These are phyloP conservation scores for Starmerella stellata DNA, from an alignment of 805 yeast species.

Conservation along the genomic window DNA sequence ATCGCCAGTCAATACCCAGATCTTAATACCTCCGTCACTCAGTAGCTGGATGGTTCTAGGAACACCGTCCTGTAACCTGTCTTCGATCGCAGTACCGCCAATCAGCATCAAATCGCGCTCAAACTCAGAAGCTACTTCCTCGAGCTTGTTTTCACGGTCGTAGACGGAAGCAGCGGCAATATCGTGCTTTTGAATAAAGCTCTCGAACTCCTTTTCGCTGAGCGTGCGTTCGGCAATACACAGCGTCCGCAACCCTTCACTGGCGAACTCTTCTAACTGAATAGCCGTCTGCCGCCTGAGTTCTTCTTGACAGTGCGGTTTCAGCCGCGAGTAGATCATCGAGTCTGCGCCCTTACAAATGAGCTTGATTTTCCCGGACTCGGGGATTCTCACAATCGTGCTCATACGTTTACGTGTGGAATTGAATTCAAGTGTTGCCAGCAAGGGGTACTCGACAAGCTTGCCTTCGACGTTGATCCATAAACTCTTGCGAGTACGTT, in stretches of 20 bases:
- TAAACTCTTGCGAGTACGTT: slow-evolving; percentile 36
- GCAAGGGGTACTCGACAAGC: slow-evolving; percentile 31
- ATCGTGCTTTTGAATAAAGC: slow-evolving; percentile 40
- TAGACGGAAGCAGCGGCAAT: slow-evolving; percentile 43
- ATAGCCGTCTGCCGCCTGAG: slow-evolving; percentile 44
- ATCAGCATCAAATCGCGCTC: slow-evolving; percentile 41
- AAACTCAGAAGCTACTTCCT: slow-evolving; percentile 39
- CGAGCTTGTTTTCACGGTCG: slow-evolving; percentile 45
- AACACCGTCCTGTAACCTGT: slow-evolving; percentile 61
- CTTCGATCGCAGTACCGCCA: slow-evolving; percentile 78
- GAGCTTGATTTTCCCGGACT: slow-evolving; percentile 27
- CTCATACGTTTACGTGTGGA: slow-evolving; percentile 71
- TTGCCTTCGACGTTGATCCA: slow-evolving; percentile 32
- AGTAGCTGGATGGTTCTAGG: slow-evolving; percentile 55
- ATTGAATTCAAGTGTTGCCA: slow-evolving; percentile 49
- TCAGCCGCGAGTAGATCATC: slow-evolving; percentile 42
- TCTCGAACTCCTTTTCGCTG: slow-evolving; percentile 28
- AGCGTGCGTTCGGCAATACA: slow-evolving; percentile 52
- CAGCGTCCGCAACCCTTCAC: slow-evolving; percentile 63
- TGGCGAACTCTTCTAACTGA: slow-evolving; percentile 56
- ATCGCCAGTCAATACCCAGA: slow-evolving; percentile 77
- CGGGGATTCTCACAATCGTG: slow-evolving; percentile 33
- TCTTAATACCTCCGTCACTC: slow-evolving; percentile 57
- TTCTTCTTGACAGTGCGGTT: slow-evolving; percentile 26
- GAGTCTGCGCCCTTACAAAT: slow-evolving; percentile 66